Conservation (phyloP, 331 rosid genomes). For the Rhamnella rubrinervis region DNA sequence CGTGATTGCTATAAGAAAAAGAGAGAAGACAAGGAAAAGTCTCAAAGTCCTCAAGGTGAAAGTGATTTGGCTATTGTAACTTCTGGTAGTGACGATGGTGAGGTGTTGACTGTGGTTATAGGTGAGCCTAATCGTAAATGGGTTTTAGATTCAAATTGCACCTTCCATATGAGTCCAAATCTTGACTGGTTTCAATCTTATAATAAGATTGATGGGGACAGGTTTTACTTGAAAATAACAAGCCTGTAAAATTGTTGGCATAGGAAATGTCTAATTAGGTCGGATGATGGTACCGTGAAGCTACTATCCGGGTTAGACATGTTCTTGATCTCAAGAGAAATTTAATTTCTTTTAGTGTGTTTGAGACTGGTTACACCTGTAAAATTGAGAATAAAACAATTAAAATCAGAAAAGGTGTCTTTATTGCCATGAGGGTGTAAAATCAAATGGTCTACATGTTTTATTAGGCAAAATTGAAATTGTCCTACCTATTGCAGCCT, state of each 20-base stretch:
- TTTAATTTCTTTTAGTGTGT: neutral
- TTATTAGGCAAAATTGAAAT: neutral
- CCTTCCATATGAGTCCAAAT: neutral
- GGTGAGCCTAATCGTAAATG: neutral
- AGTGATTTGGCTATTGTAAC: neutral
- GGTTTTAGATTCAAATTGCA: too few relatives aligned
- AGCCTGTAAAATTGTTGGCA: neutral
- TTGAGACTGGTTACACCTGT: neutral
- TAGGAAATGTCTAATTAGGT: neutral
- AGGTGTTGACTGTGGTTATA: too few relatives aligned
- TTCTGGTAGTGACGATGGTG: neutral
- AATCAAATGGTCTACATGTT: neutral
- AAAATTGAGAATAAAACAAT: too few relatives aligned
- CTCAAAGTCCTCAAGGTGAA: neutral
- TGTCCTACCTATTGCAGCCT: neutral
- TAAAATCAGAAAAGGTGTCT: neutral
- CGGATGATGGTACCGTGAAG: neutral
- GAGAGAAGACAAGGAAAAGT: too few relatives aligned
- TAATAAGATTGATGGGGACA: neutral
- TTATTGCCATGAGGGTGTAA: neutral
- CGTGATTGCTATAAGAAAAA: neutral
- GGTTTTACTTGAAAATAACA: neutral
- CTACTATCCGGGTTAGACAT: neutral
- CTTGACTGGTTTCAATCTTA: neutral
- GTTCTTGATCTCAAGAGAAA: neutral